Base-by-base conservation (phyloP, 202 grass and related monocot species). In the Digitaria exilis region DNA sequence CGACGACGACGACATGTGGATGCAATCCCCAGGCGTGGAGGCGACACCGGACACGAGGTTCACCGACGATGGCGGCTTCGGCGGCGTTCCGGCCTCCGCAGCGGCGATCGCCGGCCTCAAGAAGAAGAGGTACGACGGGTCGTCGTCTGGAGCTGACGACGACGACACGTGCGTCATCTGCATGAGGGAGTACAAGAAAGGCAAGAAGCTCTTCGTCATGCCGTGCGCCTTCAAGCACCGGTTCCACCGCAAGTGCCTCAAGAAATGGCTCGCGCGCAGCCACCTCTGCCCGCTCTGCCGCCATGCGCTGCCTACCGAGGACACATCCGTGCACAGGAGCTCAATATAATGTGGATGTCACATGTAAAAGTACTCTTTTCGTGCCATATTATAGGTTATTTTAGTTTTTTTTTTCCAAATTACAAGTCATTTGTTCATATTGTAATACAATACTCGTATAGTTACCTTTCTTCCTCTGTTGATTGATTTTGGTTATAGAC, bases 161-260 rank as follows among this genome's bases (percentile, higher is more conserved):
- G 42, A 29, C 24, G 7, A 5, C 26, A 50, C 6, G 44, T 72
- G 69, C 26, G 26, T 50, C 44, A 72, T 72, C 45, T 72, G 69
- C 45, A 31, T 72, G 26, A 11, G 8, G 44, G 16, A 6, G 16
- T 72, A 21, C 69, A 72, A 50, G 44, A 31, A 21, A 18, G 69
- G 44, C 45, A 50, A 5, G 16, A 30, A 26, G 16, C 69, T 72
- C 26, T 5, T 1, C 26, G 69, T 50, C 8, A 50, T 72, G 69
- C 69, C 44, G 3, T 72, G 69, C 69, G 4, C 69, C 16, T 1
- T 21, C 7, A 31, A 12, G 44, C 69, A 72, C 21, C 44, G 26
- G 16, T 72, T 72, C 69, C 69, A 72, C 1, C 26, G 69, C 44
- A 50, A 19, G 45, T 72, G 69, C 45, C 28, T 72, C 69, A 50